Evolutionary conservation across 441 rosid genomes (phyloP), one percentile per base, ranked within the genome.

Genomic region (Erodium moschatum): DNA sequence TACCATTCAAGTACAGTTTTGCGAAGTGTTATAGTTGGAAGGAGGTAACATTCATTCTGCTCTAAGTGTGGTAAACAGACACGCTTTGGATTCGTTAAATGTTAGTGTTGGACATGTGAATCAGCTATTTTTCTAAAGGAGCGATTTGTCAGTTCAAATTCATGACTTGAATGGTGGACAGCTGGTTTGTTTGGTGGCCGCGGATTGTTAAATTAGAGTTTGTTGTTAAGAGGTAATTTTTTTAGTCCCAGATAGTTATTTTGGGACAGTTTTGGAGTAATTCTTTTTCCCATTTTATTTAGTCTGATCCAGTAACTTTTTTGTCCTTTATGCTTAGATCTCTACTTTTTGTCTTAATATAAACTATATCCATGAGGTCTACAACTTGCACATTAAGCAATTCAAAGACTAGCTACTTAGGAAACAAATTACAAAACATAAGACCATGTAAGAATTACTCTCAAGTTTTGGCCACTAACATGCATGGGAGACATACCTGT

Each of bases 401-500:
- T 29, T 24, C 29, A 24, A 24, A 24, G 2, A 24, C 29, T 29
- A 29, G 31, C 12, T 58, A 21, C 2, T 19, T 18, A 6, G 31
- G 3, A 18, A 19, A 9, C 27, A 19, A 19, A 19, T 60, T 60
- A 60, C 29, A 60, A 21, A 58, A 58, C 74, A 76, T 35, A 64
- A 5, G 56, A 52, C 19, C 19, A 52, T 52, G 11, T 40, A 40
- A 7, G 8, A 8, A 40, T 7, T 52, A n/a, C 19, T 52, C 38
- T 29, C 31, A 70, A 35, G 16, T 20, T 11, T 10, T 0, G 20
- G 21, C 52, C 8, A 48, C 13, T 27, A 64, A 64, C 21, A 16
- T 7, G 16, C 20, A 42, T 50, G 56, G 15, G 60, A 76, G 10
- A 38, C n/a, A 56, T 82, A 85, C 89, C 89, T 80, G 89, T 73